Base-by-base conservation (phyloP, 2,329 filamentous ascomycete genomes). In the Aspergillus ochraceoroseus region DNA sequence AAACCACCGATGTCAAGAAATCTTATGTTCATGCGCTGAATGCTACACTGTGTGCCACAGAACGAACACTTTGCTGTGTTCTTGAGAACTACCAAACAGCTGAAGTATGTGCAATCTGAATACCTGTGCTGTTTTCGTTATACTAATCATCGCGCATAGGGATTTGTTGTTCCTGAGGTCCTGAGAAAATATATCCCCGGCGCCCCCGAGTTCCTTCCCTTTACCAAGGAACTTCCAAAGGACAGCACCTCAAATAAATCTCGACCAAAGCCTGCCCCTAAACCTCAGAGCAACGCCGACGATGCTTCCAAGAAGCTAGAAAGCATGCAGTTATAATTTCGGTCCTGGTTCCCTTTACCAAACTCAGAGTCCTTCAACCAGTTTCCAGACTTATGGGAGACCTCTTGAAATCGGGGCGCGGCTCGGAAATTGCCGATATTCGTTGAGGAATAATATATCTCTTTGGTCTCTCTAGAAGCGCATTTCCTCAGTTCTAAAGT, bases 1-100 rank as follows among this genome's bases (percentile, higher is more conserved):
- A 83, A 62, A 82, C 85, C 66, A 89, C 82, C 18, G 87, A 89
- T 51, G 75, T 77, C 43, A 83, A 83, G 66, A 98, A 96, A 78
- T 83, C 87, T 53, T 98, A 95, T 62, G 89, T 94, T 25, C 92
- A 98, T 68, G 87, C 85, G 27, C 73, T 95, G 46, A 95, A 95
- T 70, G 85, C 85, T 47, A 95, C 85, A 13, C 74, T 95, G 26
- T 90, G 85, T 65, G 90, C 90, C 12, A 95, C 90, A 1, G 89
- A 94, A 62, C 79, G 90, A 62, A 87, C 90, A 0, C 75, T 96
- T 34, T 96, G 92, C 75, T 95, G 90, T 63, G 75, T 98, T 29
- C 77, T 98, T 26, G 92, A 98, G 70, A 98, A 96, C 70, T 96
- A 90, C 68, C 92, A 98, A 72, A 92, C 83, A 0, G 82, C 88